Conservation (phyloP, 768 basidiomycete genomes). For the Panaeolus papilionaceus region DNA sequence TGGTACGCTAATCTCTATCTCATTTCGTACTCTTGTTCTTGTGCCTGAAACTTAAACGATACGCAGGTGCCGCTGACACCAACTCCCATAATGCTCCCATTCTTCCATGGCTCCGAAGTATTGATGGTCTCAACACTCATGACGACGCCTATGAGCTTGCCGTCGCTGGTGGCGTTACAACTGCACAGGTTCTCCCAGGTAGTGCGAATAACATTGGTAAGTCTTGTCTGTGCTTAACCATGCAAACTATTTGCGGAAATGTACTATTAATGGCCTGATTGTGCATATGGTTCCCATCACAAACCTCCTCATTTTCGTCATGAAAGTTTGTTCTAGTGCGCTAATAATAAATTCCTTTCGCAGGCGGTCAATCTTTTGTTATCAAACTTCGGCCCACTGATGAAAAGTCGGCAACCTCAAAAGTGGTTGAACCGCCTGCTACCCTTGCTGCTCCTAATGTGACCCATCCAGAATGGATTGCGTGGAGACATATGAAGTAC, state of each 20-base stretch:
- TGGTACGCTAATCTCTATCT: slow-evolving; percentile 25
- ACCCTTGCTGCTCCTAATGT: slow-evolving; percentile 45
- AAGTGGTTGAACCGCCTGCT: slow-evolving; percentile 78
- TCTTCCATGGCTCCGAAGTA: slow-evolving; percentile 68
- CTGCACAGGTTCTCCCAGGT: slow-evolving; percentile 78
- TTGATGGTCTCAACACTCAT: slow-evolving; percentile 80
- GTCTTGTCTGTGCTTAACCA: not conserved
- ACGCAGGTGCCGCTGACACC: slow-evolving; percentile 52
- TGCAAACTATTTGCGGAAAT: not conserved
- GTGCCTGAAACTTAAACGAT: not conserved
- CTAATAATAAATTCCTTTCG: not conserved
- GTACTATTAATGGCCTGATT: not conserved
- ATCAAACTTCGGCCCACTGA: slow-evolving; percentile 75
- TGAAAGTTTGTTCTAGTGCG: not conserved
- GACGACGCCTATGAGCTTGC: slow-evolving; percentile 64
- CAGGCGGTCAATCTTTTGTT: slow-evolving; percentile 79
- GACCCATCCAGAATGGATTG: slow-evolving; percentile 38
- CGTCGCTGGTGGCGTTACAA: slow-evolving; percentile 76
- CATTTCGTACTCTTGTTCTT: not conserved
- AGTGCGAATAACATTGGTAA: slow-evolving; percentile 65
- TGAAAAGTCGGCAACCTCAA: slow-evolving; percentile 68
- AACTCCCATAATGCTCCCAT: slow-evolving; percentile 61
- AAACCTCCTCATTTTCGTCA: not conserved
- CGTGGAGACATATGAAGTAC: slow-evolving; percentile 83
- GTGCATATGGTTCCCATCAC: not conserved